Percentiles rank a stretch among this genome's conserved stretches.
These are phyloP conservation scores for Heliosperma pusillum DNA, from an alignment of 148 eudicot genomes.

Conservation along the genomic window DNA sequence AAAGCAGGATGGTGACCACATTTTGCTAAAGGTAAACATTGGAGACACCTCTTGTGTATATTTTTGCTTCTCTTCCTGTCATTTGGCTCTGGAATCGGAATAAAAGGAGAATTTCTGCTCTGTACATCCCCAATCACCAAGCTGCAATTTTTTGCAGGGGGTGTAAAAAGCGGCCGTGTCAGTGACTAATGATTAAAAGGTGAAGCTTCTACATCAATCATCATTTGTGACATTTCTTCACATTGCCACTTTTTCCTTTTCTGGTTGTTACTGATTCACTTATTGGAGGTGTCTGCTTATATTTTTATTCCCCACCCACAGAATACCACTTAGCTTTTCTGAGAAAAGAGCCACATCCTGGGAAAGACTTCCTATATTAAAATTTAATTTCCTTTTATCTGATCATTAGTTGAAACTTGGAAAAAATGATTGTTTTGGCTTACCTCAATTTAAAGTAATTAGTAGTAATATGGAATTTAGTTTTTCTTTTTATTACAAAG, in stretches of 20 bases:
- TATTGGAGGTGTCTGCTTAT: conserved; percentile 35
- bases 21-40: conserved; percentile 25
- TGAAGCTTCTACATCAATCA: conserved; percentile 35
- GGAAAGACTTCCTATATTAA: neutral
- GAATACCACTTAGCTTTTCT: conserved; percentile 10
- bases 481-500: neutral
- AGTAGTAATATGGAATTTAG: conserved; percentile 14
- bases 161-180: conserved; percentile 30
- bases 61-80: conserved; percentile 14
- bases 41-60: neutral
- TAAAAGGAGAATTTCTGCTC: conserved; percentile 28
- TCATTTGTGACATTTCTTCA: conserved; percentile 26
- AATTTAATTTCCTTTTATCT: conserved; percentile 6
- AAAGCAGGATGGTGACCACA: conserved; percentile 44
- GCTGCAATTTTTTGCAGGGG: conserved; percentile 28
- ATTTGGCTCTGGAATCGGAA: conserved; percentile 27
- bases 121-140: conserved; percentile 23
- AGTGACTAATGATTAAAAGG: conserved; percentile 32
- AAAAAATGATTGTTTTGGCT: neutral
- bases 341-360: conserved; percentile 18
- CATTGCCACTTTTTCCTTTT: conserved; percentile 31
- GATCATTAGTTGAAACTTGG: conserved; percentile 6
- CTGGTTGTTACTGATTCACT: conserved; percentile 26
- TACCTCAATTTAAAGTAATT: conserved; percentile 14
- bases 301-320: conserved; percentile 33